Evolutionary conservation across 129 eudicot genomes (phyloP), one percentile per base, ranked within the genome.

Genomic region (Pittosporum tobira): DNA sequence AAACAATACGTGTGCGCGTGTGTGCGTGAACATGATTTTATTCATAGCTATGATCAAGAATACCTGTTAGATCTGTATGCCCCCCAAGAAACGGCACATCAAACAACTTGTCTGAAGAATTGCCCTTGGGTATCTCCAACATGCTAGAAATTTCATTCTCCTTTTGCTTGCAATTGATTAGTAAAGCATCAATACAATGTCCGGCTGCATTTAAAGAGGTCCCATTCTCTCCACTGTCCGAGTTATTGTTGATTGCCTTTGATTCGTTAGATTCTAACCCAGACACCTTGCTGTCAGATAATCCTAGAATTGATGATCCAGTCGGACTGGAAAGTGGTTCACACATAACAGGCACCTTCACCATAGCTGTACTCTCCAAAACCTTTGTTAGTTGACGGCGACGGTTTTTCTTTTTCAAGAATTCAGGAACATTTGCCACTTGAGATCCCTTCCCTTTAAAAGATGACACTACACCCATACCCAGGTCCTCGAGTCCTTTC

Each of bases 401-500:
- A 0, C 80, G 81, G 51, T 62, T 73, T 68, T 73, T 82, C 80
- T 46, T 75, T 63, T 89, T 89, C 50, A 82, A 38, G 48, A 70
- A 71, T 11, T 85, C 97, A 16, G 73, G 86, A 59, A 75, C 90
- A 43, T 77, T 79, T 3, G 83, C 79, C 53, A 68, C 80, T 31
- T 69, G 75, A 51, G 88, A 73, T 68, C 94, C 72, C 68, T 74
- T 83, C 59, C 82, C 66, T 65, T 82, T 85, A 26, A 73, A 31
- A 11, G 84, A 71, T 20, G 94, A 57, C 10, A 42, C 43, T 16
- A 69, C 77, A 6, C 79, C 76, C 46, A 63, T 56, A 4, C 88
- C 94, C n/a, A 85, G 70, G 61, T 89, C 95, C 48, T 75, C 79
- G 2, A 89, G 84, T 59, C 97, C 97, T 61, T 64, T 71, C 88